phyloP scores from a whole-genome alignment of 2,329 filamentous ascomycete genomes.

The Cordyceps militaris region DNA sequence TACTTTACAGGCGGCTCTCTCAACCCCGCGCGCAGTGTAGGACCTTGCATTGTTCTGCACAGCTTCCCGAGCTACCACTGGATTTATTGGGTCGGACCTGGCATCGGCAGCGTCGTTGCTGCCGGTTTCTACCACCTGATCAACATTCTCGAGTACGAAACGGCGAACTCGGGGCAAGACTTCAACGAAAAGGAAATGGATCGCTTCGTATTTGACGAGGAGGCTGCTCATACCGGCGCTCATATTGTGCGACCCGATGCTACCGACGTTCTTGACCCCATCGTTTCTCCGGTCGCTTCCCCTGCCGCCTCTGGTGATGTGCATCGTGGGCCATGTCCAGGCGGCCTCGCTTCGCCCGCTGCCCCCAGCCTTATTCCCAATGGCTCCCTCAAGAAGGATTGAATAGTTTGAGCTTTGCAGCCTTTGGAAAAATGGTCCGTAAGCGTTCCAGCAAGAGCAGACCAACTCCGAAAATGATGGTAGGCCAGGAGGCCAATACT shows the following conservation, averaged over 20 bases:
- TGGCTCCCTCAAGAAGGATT: not conserved
- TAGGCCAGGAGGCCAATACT: not conserved
- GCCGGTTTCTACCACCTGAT: slow-evolving; percentile 15
- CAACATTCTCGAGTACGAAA: slow-evolving; percentile 15
- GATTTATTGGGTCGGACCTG: slow-evolving; percentile 34
- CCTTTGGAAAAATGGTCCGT: not conserved
- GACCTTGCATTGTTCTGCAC: slow-evolving; percentile 36
- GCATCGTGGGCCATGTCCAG: slow-evolving; percentile 9
- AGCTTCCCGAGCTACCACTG: slow-evolving; percentile 38
- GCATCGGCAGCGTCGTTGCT: slow-evolving; percentile 10
- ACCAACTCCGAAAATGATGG: no score
- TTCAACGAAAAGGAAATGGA: slow-evolving; percentile 15
- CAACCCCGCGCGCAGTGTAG: slow-evolving; percentile 40
- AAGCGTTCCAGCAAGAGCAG: no score
- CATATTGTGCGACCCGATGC: slow-evolving; percentile 12
- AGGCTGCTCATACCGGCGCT: slow-evolving; percentile 9
- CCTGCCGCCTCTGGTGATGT: not conserved
- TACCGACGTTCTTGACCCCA: slow-evolving; percentile 5
- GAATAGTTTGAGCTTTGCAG: not conserved
- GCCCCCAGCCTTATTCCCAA: not conserved
- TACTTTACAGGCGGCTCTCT: slow-evolving; percentile 42
- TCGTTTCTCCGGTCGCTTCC: not conserved
- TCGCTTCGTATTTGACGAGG: slow-evolving; percentile 14
- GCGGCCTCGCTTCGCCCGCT: not conserved
- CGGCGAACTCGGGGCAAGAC: slow-evolving; percentile 17